These are phyloP conservation scores for Axilococcus clingmanii DNA, from an alignment of 139 green algal genomes.

Conservation along the genomic window DNA sequence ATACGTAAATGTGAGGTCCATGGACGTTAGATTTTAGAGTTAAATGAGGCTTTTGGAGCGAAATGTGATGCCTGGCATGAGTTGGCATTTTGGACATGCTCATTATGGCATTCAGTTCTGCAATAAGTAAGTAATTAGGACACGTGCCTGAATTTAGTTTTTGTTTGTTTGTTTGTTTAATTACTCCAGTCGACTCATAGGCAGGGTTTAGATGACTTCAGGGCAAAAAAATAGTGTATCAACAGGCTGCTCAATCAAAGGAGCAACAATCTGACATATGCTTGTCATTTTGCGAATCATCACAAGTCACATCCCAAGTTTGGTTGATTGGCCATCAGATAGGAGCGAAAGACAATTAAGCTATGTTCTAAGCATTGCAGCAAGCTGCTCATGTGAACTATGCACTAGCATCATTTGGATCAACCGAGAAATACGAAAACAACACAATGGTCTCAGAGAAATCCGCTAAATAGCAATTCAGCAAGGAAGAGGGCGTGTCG, in stretches of 20 bases:
- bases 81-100: too few species aligned
- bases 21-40: conserved; percentile 1
- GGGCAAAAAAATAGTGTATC: too few species aligned
- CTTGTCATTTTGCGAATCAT: conserved; percentile 30
- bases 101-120: too few species aligned
- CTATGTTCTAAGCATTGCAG: conserved; percentile 8
- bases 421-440: too few species aligned
- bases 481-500: neutral
- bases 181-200: too few species aligned
- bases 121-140: too few species aligned
- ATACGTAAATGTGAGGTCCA: conserved; percentile 23
- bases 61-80: too few species aligned
- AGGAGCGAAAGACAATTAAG: conserved; percentile 39
- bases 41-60: conserved; percentile 2
- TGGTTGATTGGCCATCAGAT: conserved; percentile 20
- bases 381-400: conserved; percentile 34
- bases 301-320: neutral
- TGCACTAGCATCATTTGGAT: too few species aligned
- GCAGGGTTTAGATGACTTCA: too few species aligned
- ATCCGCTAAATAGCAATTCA: conserved; percentile 25
- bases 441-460: conserved; percentile 15
- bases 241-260: too few species aligned
- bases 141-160: too few species aligned
- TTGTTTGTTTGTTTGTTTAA: too few species aligned
- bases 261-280: conserved; percentile 29